phyloP scores from a whole-genome alignment of 495 filamentous ascomycete genomes.

The Stereocaulon alpinum region DNA sequence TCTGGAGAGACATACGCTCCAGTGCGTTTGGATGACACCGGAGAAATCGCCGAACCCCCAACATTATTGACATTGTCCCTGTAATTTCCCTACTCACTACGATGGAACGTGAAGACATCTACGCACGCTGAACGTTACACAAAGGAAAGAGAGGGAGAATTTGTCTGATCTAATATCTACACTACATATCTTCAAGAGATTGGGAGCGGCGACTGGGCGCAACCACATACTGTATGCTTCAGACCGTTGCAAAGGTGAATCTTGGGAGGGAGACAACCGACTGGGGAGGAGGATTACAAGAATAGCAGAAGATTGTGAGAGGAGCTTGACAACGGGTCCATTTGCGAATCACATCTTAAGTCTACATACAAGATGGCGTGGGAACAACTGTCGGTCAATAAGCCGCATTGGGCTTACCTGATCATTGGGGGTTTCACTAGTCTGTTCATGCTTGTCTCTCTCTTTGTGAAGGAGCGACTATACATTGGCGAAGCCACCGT shows the following conservation, averaged over 20 bases:
- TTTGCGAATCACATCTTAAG: neutral
- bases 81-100: neutral
- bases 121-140: neutral
- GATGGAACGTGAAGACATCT: neutral
- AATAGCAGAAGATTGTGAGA: neutral
- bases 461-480: slow-evolving; percentile 94
- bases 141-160: neutral
- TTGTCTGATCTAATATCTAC: too few species aligned
- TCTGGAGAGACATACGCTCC: slow-evolving; percentile 2
- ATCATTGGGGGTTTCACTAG: slow-evolving; percentile 97
- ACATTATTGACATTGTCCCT: slow-evolving; percentile 1
- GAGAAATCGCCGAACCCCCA: slow-evolving; percentile 11
- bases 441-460: slow-evolving; percentile 96
- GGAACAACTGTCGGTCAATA: slow-evolving; percentile 86
- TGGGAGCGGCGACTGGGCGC: slow-evolving; percentile 48
- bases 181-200: neutral
- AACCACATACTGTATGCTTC: slow-evolving; percentile 37
- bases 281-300: slow-evolving; percentile 19
- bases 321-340: slow-evolving; percentile 6
- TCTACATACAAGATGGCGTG: slow-evolving; percentile 58
- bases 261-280: slow-evolving; percentile 20
- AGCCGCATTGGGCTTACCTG: slow-evolving; percentile 95
- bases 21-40: slow-evolving; percentile 11
- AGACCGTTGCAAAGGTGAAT: slow-evolving; percentile 16
- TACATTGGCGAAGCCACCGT: slow-evolving; percentile 99